Evolutionary conservation across 495 filamentous ascomycete genomes (phyloP).

Genomic region (Lasiosphaeriaceae sp.): DNA sequence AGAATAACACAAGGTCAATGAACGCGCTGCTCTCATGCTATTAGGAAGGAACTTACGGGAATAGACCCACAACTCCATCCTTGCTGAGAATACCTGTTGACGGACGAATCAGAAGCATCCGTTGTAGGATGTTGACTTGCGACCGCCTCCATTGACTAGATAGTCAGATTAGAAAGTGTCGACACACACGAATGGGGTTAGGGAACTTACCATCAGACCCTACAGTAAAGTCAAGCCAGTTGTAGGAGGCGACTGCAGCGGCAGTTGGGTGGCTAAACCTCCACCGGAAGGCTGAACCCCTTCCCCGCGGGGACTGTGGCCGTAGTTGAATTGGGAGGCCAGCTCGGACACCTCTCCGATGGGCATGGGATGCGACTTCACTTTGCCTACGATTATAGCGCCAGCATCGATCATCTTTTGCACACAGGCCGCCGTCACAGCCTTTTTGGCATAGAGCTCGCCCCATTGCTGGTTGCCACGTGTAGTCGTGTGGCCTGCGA

Average conservation of each 20-base stretch:
- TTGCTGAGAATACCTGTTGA: background rate
- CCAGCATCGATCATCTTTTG: background rate
- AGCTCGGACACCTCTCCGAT: constrained; percentile 1
- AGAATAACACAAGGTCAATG: background rate
- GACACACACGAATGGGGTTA: background rate
- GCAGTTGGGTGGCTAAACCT: constrained; percentile 4
- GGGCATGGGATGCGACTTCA: background rate
- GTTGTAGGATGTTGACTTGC: constrained; percentile 7
- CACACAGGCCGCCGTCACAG: background rate
- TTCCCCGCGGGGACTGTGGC: constrained; percentile 5
- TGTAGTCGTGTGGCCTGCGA: constrained; percentile 3
- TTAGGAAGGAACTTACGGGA: constrained; percentile 1
- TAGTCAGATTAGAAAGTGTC: background rate
- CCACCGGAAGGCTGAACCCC: constrained; percentile 5
- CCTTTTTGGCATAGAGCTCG: background rate
- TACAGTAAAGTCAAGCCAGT: constrained; percentile 10
- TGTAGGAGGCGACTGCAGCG: constrained; percentile 1
- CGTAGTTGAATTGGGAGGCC: background rate
- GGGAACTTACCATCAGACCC: constrained; percentile 5
- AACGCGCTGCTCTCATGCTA: background rate
- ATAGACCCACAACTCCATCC: background rate
- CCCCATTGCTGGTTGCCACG: background rate
- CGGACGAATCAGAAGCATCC: constrained; percentile 9
- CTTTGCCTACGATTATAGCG: constrained; percentile 2
- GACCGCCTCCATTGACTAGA: constrained; percentile 5